Conservation (phyloP, 163 green algal genomes). For the Prototheca cutis region DNA sequence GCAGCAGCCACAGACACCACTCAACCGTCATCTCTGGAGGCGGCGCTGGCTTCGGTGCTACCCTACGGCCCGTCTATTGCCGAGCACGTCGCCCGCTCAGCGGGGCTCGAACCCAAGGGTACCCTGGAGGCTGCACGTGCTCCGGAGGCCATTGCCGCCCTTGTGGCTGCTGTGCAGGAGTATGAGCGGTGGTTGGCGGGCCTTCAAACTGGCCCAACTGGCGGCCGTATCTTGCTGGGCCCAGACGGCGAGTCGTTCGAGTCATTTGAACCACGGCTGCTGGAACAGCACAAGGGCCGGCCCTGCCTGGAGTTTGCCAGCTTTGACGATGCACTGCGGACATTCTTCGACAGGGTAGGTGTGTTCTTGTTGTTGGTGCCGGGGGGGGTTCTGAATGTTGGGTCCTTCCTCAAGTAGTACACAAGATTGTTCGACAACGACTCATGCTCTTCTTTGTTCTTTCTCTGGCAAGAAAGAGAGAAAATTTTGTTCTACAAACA, state of each 20-base stretch:
- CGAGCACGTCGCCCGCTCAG: conserved; percentile 66
- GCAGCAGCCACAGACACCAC: no score
- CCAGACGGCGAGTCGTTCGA: conserved; percentile 34
- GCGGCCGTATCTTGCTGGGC: conserved; percentile 45
- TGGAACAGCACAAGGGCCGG: conserved; percentile 46
- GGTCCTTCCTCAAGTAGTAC: no score
- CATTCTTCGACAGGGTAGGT: conserved; percentile 76
- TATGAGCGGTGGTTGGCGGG: conserved; percentile 62
- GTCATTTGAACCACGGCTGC: conserved; percentile 62
- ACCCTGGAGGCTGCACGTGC: conserved; percentile 10
- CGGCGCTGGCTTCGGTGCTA: conserved; percentile 20
- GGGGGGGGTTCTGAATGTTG: no score
- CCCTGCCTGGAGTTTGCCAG: conserved; percentile 45
- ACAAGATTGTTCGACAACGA: no score
- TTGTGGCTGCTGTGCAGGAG: conserved; percentile 36
- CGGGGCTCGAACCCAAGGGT: conserved; percentile 41
- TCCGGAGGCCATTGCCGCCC: conserved; percentile 18
- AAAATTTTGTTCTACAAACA: no score
- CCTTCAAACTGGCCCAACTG: conserved; percentile 36
- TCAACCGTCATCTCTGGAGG: conserved; percentile 9
- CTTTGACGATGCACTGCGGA: conserved; percentile 81
- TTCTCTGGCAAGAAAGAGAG: no score
- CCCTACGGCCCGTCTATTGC: conserved; percentile 70
- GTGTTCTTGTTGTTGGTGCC: background rate
- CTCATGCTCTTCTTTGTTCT: no score